Base-by-base conservation (phyloP, 2,329 filamentous ascomycete genomes). In the Ophiocordyceps polyrhachis-furcata region DNA sequence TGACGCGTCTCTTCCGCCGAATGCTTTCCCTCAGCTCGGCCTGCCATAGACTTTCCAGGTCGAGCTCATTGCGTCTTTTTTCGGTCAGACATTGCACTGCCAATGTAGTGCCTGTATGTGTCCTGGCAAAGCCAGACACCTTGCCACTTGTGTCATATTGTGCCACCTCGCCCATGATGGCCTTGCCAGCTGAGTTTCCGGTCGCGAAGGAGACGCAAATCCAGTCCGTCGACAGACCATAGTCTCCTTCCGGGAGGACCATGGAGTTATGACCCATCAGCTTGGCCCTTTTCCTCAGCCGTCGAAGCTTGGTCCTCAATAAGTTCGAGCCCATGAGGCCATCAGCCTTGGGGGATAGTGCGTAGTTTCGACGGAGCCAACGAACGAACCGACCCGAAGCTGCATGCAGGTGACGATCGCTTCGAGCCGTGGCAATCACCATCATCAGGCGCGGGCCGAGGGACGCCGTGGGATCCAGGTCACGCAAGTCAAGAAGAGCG, bases 201-300 rank as follows among this genome's bases (percentile, higher is more conserved):
- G 74, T 74, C 5, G 84, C 85, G 11, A 91, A 73, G 57, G 94
- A 93, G 48, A 96, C 83, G 61, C 91, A 98, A 19, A 98, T 82
- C 91, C 91, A 98, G 11, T 87, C 88, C 1, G 89, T 95, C 13
- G 82, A 80, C 44, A 94, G 83, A 2, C 88, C 89, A 56, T 95
- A 85, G 53, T 94, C 88, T 1, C 72, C 66, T 42, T 72, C 73
- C 12, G 75, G 74, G 6, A 75, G 68, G 42, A 73, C 70, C n/a
- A 78, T 76, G 0, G 76, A 74, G 2, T 78, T 77, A 47, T 74
- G 82, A 14, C 83, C 86, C 52, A 93, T 66, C 48, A 95, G 67
- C 59, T 85, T 86, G 29, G 86, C 83, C 53, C 82, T 80, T 58
- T 85, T 84, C 8, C 83, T 79, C 58, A 88, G 81, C 40, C 91